A percentile compares a stretch with the other conserved stretches of the same genome.
These are phyloP conservation scores for Tulasnella sp. DNA, from an alignment of 768 basidiomycete species.

Conservation along the genomic window DNA sequence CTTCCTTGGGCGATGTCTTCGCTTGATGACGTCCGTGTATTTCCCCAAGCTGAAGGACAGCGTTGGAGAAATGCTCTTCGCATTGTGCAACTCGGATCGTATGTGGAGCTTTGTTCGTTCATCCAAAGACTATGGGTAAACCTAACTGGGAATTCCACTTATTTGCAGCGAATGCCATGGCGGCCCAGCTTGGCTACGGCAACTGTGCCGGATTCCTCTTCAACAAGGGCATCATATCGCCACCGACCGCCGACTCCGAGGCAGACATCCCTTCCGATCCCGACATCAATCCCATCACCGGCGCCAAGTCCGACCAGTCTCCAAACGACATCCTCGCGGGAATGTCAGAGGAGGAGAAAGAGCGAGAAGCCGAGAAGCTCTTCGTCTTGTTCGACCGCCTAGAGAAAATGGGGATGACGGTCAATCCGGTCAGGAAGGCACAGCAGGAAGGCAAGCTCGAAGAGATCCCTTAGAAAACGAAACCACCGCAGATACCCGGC, in stretches of 20 bases:
- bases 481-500: background rate
- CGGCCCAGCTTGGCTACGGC: slow-evolving; percentile 86
- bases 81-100: slow-evolving; percentile 77
- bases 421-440: slow-evolving; percentile 51
- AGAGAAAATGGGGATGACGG: slow-evolving; percentile 68
- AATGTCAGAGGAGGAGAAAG: slow-evolving; percentile 97
- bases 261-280: slow-evolving; percentile 36
- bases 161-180: slow-evolving; percentile 60
- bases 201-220: slow-evolving; percentile 94
- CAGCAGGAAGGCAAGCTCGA: slow-evolving; percentile 48
- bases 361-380: slow-evolving; percentile 85
- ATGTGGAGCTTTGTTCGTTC: slow-evolving; percentile 29
- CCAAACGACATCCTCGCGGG: slow-evolving; percentile 41
- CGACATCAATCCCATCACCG: slow-evolving; percentile 81
- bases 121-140: background rate
- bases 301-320: slow-evolving; percentile 41
- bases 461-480: background rate
- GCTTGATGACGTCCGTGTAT: slow-evolving; percentile 71
- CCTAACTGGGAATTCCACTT: background rate
- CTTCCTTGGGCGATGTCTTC: slow-evolving; percentile 72
- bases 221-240: slow-evolving; percentile 79
- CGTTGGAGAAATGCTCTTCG: slow-evolving; percentile 83
- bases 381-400: slow-evolving; percentile 89
- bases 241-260: slow-evolving; percentile 38
- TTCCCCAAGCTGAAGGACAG: slow-evolving; percentile 68